Base-by-base conservation (phyloP, 2,329 filamentous ascomycete species). In the Zymoseptoria pseudotritici region DNA sequence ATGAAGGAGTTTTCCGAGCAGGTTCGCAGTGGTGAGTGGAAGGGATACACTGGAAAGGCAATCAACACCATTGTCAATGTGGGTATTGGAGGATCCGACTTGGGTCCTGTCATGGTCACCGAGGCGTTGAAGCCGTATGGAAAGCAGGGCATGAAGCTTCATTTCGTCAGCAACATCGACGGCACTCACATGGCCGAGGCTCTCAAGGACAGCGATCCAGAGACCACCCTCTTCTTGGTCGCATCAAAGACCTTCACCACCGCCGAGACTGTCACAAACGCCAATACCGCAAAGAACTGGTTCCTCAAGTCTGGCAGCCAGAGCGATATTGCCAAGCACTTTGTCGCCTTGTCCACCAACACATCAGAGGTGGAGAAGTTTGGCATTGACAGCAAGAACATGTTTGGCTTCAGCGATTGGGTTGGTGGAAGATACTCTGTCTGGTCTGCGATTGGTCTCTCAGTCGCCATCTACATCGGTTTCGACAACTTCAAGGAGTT, bases 171-270 rank as follows among this genome's bases (percentile, higher is more conserved):
- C 80, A 99, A 99, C 84, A 97, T 99, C 74, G 94, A 99, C 75
- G 94, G 94, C 68, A 99, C 94, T 58, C 94, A 99, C 81, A 91
- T 97, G 75, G 90, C 91, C 54, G 94, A 99, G 80, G 92, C 94
- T 55, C 85, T 97, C 62, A 87, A 86, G 73, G 79, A 86, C 70
- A 96, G 93, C 8, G 86, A 99, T 76, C 93, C 93, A 54, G 94
- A 99, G 81, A 97, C 93, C 54, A 97, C 94, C n/a, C 88, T 99
- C 65, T 97, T 99, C 87, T 84, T 99, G 69, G 86, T 99, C 69
- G 94, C 94, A 59, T 97, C 93, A 77, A 99, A 99, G 87, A 99
- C 94, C 65, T 99, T 99, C 79, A 99, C 94, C 65, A 99, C 94
- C 9, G 94, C 94, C 61, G 94, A 99, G 84, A 99, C 94, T 54